A percentile compares a stretch with the other conserved stretches of the same genome.
Conservation (phyloP, 2,329 filamentous ascomycete genomes). For the Colletotrichum lentis region DNA sequence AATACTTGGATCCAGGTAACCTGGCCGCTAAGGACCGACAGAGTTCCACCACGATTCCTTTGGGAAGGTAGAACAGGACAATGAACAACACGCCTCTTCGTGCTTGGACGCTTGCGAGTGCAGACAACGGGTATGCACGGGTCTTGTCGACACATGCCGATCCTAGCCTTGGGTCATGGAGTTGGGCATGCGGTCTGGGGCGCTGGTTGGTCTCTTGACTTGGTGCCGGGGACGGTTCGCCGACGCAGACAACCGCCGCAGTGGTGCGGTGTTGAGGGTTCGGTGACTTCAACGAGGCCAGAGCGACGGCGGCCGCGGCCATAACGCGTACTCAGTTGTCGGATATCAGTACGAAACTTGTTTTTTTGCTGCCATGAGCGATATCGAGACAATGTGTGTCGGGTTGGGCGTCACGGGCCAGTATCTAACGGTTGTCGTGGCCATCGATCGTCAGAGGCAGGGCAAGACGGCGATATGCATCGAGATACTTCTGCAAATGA, state of each 20-base stretch:
- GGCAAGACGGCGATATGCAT: neutral
- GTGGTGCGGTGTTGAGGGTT: neutral
- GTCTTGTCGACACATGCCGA: slow-evolving; percentile 13
- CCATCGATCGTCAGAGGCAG: neutral
- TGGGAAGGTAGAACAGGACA: slow-evolving; percentile 28
- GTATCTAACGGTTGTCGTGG: neutral
- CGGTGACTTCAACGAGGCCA: neutral
- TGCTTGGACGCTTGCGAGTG: neutral
- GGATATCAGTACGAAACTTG: neutral
- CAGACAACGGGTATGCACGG: slow-evolving; percentile 8
- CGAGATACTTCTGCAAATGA: neutral
- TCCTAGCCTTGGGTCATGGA: neutral
- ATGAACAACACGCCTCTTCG: neutral
- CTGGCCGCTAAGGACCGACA: slow-evolving; percentile 23
- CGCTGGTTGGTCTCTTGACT: neutral
- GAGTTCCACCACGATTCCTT: slow-evolving; percentile 28
- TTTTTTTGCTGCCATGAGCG: neutral
- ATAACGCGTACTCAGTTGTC: neutral
- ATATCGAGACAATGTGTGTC: neutral
- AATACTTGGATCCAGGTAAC: slow-evolving; percentile 14
- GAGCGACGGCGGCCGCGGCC: neutral
- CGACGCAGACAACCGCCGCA: neutral
- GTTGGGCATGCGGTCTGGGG: neutral
- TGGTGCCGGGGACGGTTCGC: neutral
- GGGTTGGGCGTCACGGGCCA: neutral